Base-by-base conservation (phyloP, 768 basidiomycete species). In the Tremella mesenterica region DNA sequence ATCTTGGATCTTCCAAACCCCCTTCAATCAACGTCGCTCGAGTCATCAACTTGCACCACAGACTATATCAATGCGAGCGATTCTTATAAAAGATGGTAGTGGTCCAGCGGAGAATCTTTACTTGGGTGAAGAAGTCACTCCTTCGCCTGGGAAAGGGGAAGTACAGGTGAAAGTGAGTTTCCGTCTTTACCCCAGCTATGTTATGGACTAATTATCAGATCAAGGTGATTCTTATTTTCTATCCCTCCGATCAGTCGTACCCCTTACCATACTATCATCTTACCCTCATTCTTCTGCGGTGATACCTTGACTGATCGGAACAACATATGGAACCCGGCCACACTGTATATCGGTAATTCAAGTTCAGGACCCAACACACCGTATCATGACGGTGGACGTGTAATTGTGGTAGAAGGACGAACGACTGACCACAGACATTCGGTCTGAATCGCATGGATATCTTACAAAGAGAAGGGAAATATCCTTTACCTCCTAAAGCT, bases 391-490 rank as follows among this genome's bases (percentile, higher is more conserved):
- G 18, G n/a, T 31, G 33, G 18, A 8, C 29, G 4, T 38, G 21
- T 3, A 16, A 5, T 12, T 30, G 48, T 9, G 14, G n/a, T 12
- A 38, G 23, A 16, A 26, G 30, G 27, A 26, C 31, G 38, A 29
- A 26, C n/a, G 4, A 21, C 14, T 58, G 88, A 85, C 78, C 86
- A 65, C 81, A 81, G 70, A 84, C 84, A 1, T 91, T 92, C 69
- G 87, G 88, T n/a, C 73, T 92, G 54, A 92, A 92, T 73, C 79
- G 90, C 27, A 84, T 88, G 88, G 89, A 92, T 65, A 77, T 88
- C 50, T 48, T 59, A 5, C 89, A 74, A 51, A 52, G 73, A 21
- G 72, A 73, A 52, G 75, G 75, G 25, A 61, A 65, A 50, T 90
- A 90, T 69, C 84, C 86, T 16, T 74, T 79, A n/a, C 88, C 89